Conservation (phyloP, 106 monocot species). For the Phalaenopsis equestris region DNA sequence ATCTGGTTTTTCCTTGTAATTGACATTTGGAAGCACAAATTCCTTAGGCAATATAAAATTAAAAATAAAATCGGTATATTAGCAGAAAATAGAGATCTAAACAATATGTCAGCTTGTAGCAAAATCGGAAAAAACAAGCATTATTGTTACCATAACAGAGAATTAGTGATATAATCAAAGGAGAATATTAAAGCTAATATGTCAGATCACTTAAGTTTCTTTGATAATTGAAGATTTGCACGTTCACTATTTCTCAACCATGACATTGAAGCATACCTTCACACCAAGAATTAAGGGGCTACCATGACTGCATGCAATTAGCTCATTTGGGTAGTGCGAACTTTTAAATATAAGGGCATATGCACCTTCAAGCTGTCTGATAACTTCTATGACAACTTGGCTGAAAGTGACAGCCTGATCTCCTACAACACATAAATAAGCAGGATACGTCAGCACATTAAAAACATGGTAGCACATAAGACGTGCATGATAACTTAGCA, state of each 20-base stretch:
- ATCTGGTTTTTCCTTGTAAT: too few relatives aligned
- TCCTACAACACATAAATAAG: conserved; percentile 29
- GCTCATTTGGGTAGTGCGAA: conserved; percentile 93
- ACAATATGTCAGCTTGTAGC: not conserved
- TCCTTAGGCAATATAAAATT: not conserved
- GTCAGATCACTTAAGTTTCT: not conserved
- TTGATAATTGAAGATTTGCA: not conserved
- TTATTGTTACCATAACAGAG: not conserved
- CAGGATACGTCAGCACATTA: not conserved
- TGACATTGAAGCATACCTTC: conserved; percentile 45
- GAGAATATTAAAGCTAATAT: not conserved
- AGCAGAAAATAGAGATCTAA: not conserved
- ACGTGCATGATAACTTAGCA: not conserved
- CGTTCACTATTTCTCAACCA: not conserved
- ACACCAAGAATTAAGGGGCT: conserved; percentile 84
- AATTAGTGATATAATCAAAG: not conserved
- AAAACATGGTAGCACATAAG: not conserved
- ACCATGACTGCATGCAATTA: conserved; percentile 92
- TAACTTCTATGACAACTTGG: conserved; percentile 96
- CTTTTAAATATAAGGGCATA: conserved; percentile 98
- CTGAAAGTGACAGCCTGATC: conserved; percentile 70
- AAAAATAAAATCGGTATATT: not conserved
- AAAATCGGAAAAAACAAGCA: not conserved
- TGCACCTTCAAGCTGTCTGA: conserved; percentile 98
- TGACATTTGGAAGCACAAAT: not conserved